phyloP scores from a whole-genome alignment of 208 protist species.

The Crithidia sp. region DNA sequence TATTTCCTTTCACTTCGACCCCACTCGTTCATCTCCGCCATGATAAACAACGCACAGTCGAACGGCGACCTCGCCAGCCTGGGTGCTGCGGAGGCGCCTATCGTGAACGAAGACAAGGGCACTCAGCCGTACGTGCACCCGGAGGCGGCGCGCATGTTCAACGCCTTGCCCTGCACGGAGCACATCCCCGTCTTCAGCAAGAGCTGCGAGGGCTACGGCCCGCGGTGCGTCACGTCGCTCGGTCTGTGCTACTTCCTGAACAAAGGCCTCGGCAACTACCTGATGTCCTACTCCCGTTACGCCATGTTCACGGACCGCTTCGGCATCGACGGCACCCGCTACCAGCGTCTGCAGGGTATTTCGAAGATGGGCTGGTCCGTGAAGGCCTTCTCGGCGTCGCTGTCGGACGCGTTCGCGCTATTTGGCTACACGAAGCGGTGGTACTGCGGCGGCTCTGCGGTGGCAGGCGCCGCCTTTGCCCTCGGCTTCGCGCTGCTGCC shows the following conservation, averaged over 20 bases:
- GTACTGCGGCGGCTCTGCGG: constrained; percentile 52
- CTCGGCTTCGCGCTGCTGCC: constrained; percentile 51
- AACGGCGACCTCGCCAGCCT: no score
- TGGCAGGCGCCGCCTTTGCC: constrained; percentile 43
- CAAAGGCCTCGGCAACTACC: constrained; percentile 49
- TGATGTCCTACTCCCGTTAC: constrained; percentile 37
- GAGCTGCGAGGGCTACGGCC: constrained; percentile 44
- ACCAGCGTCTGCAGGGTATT: constrained; percentile 61
- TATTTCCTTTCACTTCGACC: not conserved
- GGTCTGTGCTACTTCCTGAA: constrained; percentile 50
- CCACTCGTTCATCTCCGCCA: no score
- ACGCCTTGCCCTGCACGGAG: constrained; percentile 15
- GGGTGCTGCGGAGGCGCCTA: no score
- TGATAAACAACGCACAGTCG: not conserved
- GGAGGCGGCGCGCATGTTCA: constrained; percentile 24
- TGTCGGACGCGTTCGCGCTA: constrained; percentile 58
- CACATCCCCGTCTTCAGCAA: constrained; percentile 52
- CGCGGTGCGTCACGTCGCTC: constrained; percentile 35
- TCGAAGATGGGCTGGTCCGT: constrained; percentile 61
- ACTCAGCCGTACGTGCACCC: constrained; percentile 24
- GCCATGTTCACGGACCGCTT: constrained; percentile 61
- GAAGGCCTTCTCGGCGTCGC: constrained; percentile 58
- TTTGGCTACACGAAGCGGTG: constrained; percentile 75
- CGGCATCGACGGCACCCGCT: constrained; percentile 42
- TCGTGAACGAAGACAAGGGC: no score